Evolutionary conservation across 768 basidiomycete species (phyloP).

Genomic region (Strobilomyces confusus): DNA sequence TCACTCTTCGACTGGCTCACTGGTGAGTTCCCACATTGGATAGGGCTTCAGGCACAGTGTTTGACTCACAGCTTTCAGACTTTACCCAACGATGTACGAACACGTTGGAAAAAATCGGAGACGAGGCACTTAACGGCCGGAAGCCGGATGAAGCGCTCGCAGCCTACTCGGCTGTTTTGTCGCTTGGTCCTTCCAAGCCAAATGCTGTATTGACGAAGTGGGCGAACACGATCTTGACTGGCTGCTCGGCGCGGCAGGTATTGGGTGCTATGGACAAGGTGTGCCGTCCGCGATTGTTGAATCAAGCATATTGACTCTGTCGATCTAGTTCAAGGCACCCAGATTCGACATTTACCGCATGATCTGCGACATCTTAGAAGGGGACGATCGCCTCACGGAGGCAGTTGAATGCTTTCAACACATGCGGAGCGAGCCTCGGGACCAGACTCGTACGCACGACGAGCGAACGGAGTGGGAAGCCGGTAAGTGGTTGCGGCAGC

Average conservation of each 20-base stretch:
- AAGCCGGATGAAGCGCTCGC: background rate
- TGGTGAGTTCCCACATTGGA: background rate
- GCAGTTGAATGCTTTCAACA: background rate
- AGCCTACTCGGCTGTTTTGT: background rate
- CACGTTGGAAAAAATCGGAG: background rate
- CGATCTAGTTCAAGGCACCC: background rate
- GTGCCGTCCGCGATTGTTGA: background rate
- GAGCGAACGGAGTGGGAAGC: background rate
- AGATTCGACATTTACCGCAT: background rate
- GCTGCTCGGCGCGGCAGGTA: background rate
- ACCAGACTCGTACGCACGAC: background rate
- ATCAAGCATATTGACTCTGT: background rate
- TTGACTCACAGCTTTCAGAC: background rate
- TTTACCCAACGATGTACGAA: background rate
- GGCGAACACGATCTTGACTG: background rate
- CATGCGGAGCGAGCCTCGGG: background rate
- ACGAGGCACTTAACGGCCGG: background rate
- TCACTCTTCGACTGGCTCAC: constrained; percentile 1
- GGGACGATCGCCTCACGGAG: background rate
- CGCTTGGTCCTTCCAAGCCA: background rate
- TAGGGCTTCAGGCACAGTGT: too few species aligned
- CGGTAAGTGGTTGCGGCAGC: background rate
- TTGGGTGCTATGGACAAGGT: background rate
- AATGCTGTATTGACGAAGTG: background rate
- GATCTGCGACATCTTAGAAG: background rate